Evolutionary conservation across 108 stramenopile species (phyloP), one percentile per base, ranked within the genome.

Genomic region (Conticribra guillardii): DNA sequence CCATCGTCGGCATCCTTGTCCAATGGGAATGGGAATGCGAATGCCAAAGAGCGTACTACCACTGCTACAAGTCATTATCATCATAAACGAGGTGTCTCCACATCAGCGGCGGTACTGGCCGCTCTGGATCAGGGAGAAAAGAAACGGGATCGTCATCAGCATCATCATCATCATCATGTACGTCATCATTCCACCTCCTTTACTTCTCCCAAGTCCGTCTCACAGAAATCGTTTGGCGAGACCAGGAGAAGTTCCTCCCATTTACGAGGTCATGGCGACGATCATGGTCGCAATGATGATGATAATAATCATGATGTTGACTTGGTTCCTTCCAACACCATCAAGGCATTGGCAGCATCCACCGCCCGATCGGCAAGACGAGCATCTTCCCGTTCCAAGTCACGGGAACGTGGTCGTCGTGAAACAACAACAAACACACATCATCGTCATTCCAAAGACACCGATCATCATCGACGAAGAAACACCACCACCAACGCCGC

Each of bases 281-380:
- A n/a, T n/a, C n/a, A n/a, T n/a, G n/a, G n/a, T n/a, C n/a, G n/a
- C n/a, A n/a, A n/a, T n/a, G n/a, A n/a, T n/a, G n/a, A n/a, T n/a
- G n/a, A n/a, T n/a, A n/a, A n/a, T n/a, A n/a, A n/a, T n/a, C n/a
- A n/a, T n/a, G n/a, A n/a, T n/a, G n/a, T n/a, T n/a, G n/a, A n/a
- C n/a, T n/a, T n/a, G n/a, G n/a, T n/a, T n/a, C 63, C 48, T 9
- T 26, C 44, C 45, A 26, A 26, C 16, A 21, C 47, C 28, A 32
- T 64, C 28, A 49, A 51, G 22, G 28, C 17, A 2, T 29, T 64
- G 1, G 18, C 63, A 26, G 63, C 63, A 9, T 64, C 63, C 11
- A 21, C 16, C n/a, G 49, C 63, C 1, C 63, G 63, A 16, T 49
- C 50, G 49, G 23, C 47, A 8, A 23, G 30, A 44, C 21, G 54